Conservation (phyloP, 2,329 filamentous ascomycete genomes). For the Trichoderma gracile region DNA sequence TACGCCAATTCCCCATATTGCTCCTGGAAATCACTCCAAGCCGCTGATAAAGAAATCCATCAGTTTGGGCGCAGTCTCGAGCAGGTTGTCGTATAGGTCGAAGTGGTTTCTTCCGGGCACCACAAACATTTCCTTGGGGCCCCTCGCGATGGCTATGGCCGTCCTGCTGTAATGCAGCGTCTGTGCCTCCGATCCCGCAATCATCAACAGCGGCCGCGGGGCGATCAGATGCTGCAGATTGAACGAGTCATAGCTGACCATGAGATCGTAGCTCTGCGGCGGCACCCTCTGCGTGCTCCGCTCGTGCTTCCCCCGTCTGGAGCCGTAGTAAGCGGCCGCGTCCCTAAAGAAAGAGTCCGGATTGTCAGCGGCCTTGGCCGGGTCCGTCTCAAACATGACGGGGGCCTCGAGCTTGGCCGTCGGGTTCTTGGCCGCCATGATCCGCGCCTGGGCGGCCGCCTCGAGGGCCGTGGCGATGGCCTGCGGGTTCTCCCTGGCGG, state of each 20-base stretch:
- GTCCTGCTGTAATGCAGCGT: constrained; percentile 24
- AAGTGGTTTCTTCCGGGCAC: constrained; percentile 27
- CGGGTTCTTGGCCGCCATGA: constrained; percentile 8
- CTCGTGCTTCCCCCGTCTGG: constrained; percentile 26
- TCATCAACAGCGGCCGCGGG: constrained; percentile 28
- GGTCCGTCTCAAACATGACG: constrained; percentile 14
- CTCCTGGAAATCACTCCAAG: not conserved
- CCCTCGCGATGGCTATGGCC: constrained; percentile 22
- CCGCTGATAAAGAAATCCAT: constrained; percentile 31
- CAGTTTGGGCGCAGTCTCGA: constrained; percentile 25
- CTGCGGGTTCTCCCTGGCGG: constrained; percentile 3
- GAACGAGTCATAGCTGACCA: constrained; percentile 27
- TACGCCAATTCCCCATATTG: not conserved
- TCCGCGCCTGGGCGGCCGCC: constrained; percentile 15
- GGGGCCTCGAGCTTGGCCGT: constrained; percentile 5
- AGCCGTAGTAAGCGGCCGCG: constrained; percentile 28
- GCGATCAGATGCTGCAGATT: constrained; percentile 26
- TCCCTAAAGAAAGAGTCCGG: constrained; percentile 23
- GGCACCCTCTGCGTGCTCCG: constrained; percentile 20
- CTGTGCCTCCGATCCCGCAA: constrained; percentile 27
- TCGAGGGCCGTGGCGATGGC: constrained; percentile 21
- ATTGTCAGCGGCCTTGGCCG: constrained; percentile 1
- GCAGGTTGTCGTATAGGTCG: constrained; percentile 27
- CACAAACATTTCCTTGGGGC: constrained; percentile 29
- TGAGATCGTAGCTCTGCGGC: constrained; percentile 23